Evolutionary conservation across 1,284 basidiomycete species (phyloP).

Genomic region (Phlebopus sp.): DNA sequence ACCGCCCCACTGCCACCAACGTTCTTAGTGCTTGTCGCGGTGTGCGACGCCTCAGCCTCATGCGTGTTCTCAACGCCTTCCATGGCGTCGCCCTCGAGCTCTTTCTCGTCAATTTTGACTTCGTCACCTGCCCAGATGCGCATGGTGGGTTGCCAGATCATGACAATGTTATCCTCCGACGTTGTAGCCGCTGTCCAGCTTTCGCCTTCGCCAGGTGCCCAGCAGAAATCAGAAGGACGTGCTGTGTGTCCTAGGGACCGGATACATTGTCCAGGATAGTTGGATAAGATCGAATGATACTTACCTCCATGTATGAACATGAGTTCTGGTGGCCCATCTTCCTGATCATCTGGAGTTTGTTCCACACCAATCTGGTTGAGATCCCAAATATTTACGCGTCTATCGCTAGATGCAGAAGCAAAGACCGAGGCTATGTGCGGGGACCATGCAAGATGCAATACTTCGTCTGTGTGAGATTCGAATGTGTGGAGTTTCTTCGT

Average conservation of each 20-base stretch:
- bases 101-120: slow-evolving; percentile 72
- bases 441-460: slow-evolving; percentile 93
- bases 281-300: slow-evolving; percentile 6
- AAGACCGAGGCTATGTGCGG: slow-evolving; percentile 90
- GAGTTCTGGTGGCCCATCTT: slow-evolving; percentile 94
- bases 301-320: slow-evolving; percentile 89
- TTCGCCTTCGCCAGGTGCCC: slow-evolving; percentile 75
- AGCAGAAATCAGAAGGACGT: slow-evolving; percentile 79
- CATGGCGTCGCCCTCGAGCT: slow-evolving; percentile 75
- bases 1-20: slow-evolving; percentile 26
- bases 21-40: slow-evolving; percentile 17
- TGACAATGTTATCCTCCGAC: slow-evolving; percentile 84
- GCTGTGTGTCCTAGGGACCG: slow-evolving; percentile 66
- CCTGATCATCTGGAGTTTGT: slow-evolving; percentile 96
- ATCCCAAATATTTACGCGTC: slow-evolving; percentile 96
- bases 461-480: slow-evolving; percentile 92
- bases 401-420: slow-evolving; percentile 89
- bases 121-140: slow-evolving; percentile 84
- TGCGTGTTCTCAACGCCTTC: slow-evolving; percentile 59
- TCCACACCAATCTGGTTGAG: slow-evolving; percentile 90
- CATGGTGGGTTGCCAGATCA: slow-evolving; percentile 88
- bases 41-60: slow-evolving; percentile 22
- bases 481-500: slow-evolving; percentile 87
- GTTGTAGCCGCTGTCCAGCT: slow-evolving; percentile 77
- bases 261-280: not conserved